Conservation (phyloP, 2,329 filamentous ascomycete species). For the Calonectria henricotiae region DNA sequence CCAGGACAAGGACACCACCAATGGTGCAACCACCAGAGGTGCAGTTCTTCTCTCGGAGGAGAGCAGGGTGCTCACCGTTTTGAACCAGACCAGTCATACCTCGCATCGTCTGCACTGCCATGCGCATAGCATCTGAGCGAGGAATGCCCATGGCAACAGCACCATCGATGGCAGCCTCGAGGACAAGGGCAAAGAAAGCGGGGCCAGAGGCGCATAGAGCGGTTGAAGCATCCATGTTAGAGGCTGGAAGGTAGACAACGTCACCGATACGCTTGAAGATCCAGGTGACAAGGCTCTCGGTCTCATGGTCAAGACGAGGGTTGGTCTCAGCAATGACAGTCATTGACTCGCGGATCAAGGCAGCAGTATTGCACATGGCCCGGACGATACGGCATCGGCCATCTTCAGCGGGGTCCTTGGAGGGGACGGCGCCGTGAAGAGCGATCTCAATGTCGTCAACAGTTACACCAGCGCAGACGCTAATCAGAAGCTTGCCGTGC, state of each 20-base stretch:
- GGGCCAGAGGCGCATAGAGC: constrained; percentile 83
- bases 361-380: constrained; percentile 89
- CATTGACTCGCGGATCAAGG: constrained; percentile 85
- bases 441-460: constrained; percentile 77
- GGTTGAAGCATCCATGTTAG: constrained; percentile 81
- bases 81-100: constrained; percentile 81
- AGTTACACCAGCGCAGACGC: constrained; percentile 84
- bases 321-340: constrained; percentile 80
- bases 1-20: constrained; percentile 80
- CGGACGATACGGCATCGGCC: constrained; percentile 78
- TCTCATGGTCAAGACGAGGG: constrained; percentile 71
- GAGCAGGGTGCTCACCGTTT: constrained; percentile 81
- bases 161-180: constrained; percentile 84
- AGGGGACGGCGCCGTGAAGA: constrained; percentile 72
- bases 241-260: constrained; percentile 77
- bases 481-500: constrained; percentile 85
- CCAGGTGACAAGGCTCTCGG: constrained; percentile 77
- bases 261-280: constrained; percentile 84
- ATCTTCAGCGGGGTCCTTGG: constrained; percentile 63
- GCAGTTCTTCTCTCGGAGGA: constrained; percentile 83
- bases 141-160: constrained; percentile 86
- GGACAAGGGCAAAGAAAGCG: constrained; percentile 82
- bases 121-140: constrained; percentile 79
- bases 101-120: constrained; percentile 86
- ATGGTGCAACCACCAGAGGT: constrained; percentile 87